phyloP scores from a whole-genome alignment of 2,329 filamentous ascomycete genomes.

The Aspergillus tamarii region DNA sequence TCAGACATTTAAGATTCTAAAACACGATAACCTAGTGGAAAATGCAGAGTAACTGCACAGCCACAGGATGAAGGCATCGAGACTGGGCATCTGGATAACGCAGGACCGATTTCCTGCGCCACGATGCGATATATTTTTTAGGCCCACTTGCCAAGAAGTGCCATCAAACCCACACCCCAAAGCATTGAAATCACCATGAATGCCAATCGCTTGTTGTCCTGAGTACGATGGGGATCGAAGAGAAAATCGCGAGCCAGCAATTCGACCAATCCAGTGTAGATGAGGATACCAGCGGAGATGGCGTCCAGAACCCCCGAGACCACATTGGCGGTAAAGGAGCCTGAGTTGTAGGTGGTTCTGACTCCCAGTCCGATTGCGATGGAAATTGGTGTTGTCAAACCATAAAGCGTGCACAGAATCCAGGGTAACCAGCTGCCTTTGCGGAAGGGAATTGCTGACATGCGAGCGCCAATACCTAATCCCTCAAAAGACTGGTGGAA shows the following conservation, averaged over 20 bases:
- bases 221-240: conserved; percentile 52
- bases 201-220: conserved; percentile 38
- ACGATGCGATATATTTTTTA: conserved; percentile 22
- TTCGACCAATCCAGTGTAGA: conserved; percentile 56
- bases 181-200: conserved; percentile 49
- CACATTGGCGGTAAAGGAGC: conserved; percentile 46
- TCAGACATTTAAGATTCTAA: background rate
- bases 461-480: conserved; percentile 63
- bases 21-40: background rate
- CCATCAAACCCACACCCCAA: conserved; percentile 52
- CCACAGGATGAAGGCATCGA: background rate
- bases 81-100: background rate
- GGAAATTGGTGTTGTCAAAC: conserved; percentile 56
- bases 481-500: conserved; percentile 69
- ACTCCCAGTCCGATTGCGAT: conserved; percentile 54
- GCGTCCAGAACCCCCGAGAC: conserved; percentile 53
- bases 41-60: background rate
- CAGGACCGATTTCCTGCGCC: background rate
- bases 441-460: conserved; percentile 60
- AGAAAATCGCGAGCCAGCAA: conserved; percentile 55
- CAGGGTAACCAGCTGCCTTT: conserved; percentile 53
- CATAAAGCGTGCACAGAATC: conserved; percentile 53
- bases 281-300: conserved; percentile 53
- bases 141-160: conserved; percentile 56
- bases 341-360: conserved; percentile 47